Evolutionary conservation across 495 filamentous ascomycete species (phyloP).

Genomic region (Xylaria nigripes): DNA sequence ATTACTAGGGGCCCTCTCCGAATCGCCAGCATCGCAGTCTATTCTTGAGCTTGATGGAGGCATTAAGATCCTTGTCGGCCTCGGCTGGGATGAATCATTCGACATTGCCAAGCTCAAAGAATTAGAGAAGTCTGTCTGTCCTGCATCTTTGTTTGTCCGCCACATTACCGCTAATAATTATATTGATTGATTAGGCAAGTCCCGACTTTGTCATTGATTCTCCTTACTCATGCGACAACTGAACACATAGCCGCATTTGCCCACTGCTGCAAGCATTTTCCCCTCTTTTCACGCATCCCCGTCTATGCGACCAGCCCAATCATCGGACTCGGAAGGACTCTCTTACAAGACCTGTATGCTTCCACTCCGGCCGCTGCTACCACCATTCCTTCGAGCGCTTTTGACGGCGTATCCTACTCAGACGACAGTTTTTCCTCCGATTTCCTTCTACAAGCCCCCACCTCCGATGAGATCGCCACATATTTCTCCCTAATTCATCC

Average conservation of each 20-base stretch:
- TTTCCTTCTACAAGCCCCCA: slow-evolving; percentile 74
- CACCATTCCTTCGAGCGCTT: slow-evolving; percentile 58
- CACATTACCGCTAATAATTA: slow-evolving; percentile 9
- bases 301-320: slow-evolving; percentile 92
- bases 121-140: slow-evolving; percentile 67
- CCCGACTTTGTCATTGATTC: slow-evolving; percentile 83
- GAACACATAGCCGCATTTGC: slow-evolving; percentile 88
- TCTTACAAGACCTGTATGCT: slow-evolving; percentile 86
- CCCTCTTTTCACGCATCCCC: slow-evolving; percentile 86
- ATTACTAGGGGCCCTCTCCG: slow-evolving; percentile 80
- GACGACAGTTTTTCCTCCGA: slow-evolving; percentile 45
- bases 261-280: slow-evolving; percentile 95
- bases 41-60: slow-evolving; percentile 93
- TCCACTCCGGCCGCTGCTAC: slow-evolving; percentile 82
- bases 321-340: slow-evolving; percentile 81
- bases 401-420: slow-evolving; percentile 57
- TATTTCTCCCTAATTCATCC: slow-evolving; percentile 92
- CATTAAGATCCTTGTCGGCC: slow-evolving; percentile 87
- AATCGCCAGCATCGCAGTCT: slow-evolving; percentile 82
- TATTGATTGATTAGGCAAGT: slow-evolving; percentile 43
- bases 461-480: slow-evolving; percentile 74
- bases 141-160: not conserved
- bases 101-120: slow-evolving; percentile 70
- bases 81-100: slow-evolving; percentile 92
- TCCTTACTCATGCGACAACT: slow-evolving; percentile 87